phyloP scores from a whole-genome alignment of 768 basidiomycete species.

The Mycena rebaudengoi region DNA sequence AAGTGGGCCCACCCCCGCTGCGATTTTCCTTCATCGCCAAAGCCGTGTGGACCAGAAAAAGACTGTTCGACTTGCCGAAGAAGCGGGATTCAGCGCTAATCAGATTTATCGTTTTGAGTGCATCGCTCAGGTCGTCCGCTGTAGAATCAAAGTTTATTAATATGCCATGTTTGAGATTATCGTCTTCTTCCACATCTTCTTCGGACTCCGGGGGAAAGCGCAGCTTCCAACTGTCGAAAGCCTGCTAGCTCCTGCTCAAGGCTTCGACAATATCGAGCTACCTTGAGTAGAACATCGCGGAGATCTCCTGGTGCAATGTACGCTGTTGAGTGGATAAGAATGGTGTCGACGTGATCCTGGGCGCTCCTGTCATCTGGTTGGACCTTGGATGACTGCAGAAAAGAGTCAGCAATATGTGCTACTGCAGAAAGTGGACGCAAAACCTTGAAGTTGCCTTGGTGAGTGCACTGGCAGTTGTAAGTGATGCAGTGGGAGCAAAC shows the following conservation, averaged over 20 bases:
- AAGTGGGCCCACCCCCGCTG: slow-evolving; percentile 36
- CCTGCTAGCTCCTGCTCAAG: slow-evolving; percentile 15
- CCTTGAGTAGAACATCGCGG: slow-evolving; percentile 16
- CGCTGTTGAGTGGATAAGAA: slow-evolving; percentile 22
- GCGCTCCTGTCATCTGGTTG: slow-evolving; percentile 44
- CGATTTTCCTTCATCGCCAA: slow-evolving; percentile 49
- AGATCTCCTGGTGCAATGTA: slow-evolving; percentile 21
- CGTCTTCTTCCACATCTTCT: too few species aligned
- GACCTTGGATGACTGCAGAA: neutral
- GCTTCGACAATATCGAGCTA: slow-evolving; percentile 18
- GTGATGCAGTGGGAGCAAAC: slow-evolving; percentile 55
- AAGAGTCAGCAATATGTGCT: neutral
- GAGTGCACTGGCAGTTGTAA: slow-evolving; percentile 52
- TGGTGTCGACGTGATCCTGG: slow-evolving; percentile 45
- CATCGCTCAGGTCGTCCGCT: slow-evolving; percentile 10
- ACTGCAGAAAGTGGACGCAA: neutral
- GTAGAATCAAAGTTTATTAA: neutral
- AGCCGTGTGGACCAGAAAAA: slow-evolving; percentile 41
- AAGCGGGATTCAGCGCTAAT: slow-evolving; percentile 19
- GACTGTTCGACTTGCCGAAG: slow-evolving; percentile 39
- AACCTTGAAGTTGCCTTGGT: slow-evolving; percentile 7
- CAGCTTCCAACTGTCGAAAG: neutral
- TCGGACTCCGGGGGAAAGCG: neutral
- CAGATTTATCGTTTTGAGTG: neutral
- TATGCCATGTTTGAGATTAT: neutral